phyloP scores from a whole-genome alignment of 441 rosid genomes.

The Mallotus japonicus region DNA sequence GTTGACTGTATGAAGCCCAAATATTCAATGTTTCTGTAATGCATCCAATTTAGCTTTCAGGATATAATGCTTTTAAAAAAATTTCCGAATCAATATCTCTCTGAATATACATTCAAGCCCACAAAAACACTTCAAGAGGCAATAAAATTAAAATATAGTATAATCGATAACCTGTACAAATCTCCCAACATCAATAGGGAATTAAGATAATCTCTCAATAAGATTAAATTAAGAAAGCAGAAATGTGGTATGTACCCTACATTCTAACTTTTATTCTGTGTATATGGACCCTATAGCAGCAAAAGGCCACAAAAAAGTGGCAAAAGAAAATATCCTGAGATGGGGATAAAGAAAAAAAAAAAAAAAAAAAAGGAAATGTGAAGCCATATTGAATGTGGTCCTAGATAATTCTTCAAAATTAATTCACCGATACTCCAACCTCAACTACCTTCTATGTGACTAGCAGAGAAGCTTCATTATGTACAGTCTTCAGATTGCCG shows the following conservation, averaged over 20 bases:
- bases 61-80: not conserved
- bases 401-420: slow-evolving; percentile 26
- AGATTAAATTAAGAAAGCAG: slow-evolving; percentile 4
- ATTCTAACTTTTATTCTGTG: slow-evolving; percentile 27
- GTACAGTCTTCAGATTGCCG: slow-evolving; percentile 29
- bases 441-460: slow-evolving; percentile 27
- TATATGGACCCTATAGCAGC: slow-evolving; percentile 24
- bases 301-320: slow-evolving; percentile 11
- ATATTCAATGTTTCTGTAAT: not conserved
- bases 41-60: not conserved
- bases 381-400: slow-evolving; percentile 20
- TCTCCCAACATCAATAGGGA: not conserved
- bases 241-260: slow-evolving; percentile 19
- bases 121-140: not conserved
- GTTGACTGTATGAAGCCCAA: not conserved
- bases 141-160: not conserved
- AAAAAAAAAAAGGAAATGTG: slow-evolving; percentile 1
- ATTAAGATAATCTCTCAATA: not conserved
- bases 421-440: slow-evolving; percentile 30
- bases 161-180: slow-evolving; percentile 18
- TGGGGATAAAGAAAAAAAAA: not conserved
- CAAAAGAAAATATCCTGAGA: slow-evolving; percentile 3
- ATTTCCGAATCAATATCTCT: not conserved
- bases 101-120: not conserved
- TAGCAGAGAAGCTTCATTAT: slow-evolving; percentile 30